A percentile compares a stretch with the other conserved stretches of the same genome.
Evolutionary conservation across 2,329 filamentous ascomycete genomes (phyloP).

Genomic region (Mariannaea elegans): DNA sequence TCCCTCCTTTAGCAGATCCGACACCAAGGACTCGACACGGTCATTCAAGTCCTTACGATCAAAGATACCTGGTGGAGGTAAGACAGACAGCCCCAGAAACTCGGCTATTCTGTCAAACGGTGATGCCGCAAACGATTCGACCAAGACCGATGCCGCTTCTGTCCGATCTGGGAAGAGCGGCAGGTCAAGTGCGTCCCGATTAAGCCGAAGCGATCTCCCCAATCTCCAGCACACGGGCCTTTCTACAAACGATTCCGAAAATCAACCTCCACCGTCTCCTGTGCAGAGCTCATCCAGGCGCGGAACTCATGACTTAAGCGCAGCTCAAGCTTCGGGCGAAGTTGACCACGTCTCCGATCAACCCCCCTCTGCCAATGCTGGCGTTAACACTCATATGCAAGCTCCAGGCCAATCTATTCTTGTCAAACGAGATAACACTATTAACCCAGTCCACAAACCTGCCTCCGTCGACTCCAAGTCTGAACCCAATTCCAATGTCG

Average conservation of each 20-base stretch:
- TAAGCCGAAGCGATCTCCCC: slow-evolving; percentile 56
- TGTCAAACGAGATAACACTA: slow-evolving; percentile 77
- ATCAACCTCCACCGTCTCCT: slow-evolving; percentile 82
- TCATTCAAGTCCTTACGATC: slow-evolving; percentile 87
- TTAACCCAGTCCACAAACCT: slow-evolving; percentile 68
- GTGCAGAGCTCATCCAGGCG: slow-evolving; percentile 77
- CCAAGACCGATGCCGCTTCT: slow-evolving; percentile 72
- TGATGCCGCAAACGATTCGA: slow-evolving; percentile 68
- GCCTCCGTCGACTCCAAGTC: slow-evolving; percentile 53
- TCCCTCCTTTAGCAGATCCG: slow-evolving; percentile 89
- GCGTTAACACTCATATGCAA: slow-evolving; percentile 66
- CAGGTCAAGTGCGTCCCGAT: slow-evolving; percentile 57
- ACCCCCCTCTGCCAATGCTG: slow-evolving; percentile 74
- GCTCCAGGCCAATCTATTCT: slow-evolving; percentile 90
- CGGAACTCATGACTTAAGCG: slow-evolving; percentile 80
- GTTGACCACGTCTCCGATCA: slow-evolving; percentile 94
- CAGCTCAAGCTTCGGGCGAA: slow-evolving; percentile 86
- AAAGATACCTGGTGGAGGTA: slow-evolving; percentile 82
- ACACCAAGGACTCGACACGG: slow-evolving; percentile 90
- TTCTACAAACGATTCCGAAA: slow-evolving; percentile 54
- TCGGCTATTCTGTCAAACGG: slow-evolving; percentile 74
- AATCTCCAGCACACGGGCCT: slow-evolving; percentile 52
- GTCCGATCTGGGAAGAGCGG: slow-evolving; percentile 74
- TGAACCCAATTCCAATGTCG: slow-evolving; percentile 67
- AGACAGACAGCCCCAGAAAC: slow-evolving; percentile 81